Conservation (phyloP, 148 eudicot species). For the Rhododendron henanense region DNA sequence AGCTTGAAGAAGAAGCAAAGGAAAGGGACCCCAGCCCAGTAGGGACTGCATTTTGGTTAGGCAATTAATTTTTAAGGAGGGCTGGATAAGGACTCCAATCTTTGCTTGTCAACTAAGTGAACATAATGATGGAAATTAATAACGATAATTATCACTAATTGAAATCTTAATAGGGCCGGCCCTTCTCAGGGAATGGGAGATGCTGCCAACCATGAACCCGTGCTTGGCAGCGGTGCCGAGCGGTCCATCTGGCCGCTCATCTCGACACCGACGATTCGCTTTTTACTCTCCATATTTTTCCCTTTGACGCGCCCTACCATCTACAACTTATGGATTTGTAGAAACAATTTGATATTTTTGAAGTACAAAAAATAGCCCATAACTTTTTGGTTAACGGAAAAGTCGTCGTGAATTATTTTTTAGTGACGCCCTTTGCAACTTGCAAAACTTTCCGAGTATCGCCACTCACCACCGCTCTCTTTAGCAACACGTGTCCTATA, state of each 20-base stretch:
- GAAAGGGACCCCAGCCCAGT: not conserved
- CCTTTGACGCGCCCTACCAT: too few relatives aligned
- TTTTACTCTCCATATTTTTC: too few relatives aligned
- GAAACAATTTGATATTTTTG: too few relatives aligned
- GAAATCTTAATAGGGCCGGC: not conserved
- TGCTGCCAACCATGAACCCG: too few relatives aligned
- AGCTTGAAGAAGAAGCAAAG: slow-evolving; percentile 6
- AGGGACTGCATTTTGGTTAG: not conserved
- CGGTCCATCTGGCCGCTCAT: too few relatives aligned
- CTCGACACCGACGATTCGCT: too few relatives aligned
- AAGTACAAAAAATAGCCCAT: too few relatives aligned
- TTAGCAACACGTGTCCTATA: not conserved
- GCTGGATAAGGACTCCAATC: not conserved
- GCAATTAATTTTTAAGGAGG: not conserved
- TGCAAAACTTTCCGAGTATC: not conserved
- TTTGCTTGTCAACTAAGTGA: slow-evolving; percentile 3
- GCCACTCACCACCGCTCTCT: not conserved
- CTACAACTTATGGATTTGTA: too few relatives aligned
- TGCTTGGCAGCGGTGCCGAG: too few relatives aligned
- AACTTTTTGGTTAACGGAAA: too few relatives aligned
- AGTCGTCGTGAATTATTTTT: not conserved
- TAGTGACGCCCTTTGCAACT: not conserved
- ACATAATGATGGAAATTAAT: not conserved
- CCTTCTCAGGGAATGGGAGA: too few relatives aligned
- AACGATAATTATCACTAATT: not conserved